A percentile compares a stretch with the other conserved stretches of the same genome.
These are phyloP conservation scores for Arabidopsis thaliana DNA, from an alignment of 345 rosid species.

Conservation along the genomic window TAIR10.1 NC_003074.8:6791501-6792000, in stretches of 20 bases:
- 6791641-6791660: conserved; percentile 95
- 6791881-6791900: conserved; percentile 87
- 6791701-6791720: conserved; percentile 78
- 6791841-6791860: conserved; percentile 97
- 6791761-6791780: conserved; percentile 80
- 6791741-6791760: conserved; percentile 86
- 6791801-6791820: conserved; percentile 92
- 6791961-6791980: conserved; percentile 66
- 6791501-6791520: background rate
- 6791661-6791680: conserved; percentile 80
- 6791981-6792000: conserved; percentile 81
- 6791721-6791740: conserved; percentile 59
- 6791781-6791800: conserved; percentile 71
- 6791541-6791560: conserved; percentile 86
- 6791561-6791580: conserved; percentile 97
- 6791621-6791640: conserved; percentile 95
- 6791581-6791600: conserved; percentile 92
- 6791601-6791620: conserved; percentile 94
- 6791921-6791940: conserved; percentile 74
- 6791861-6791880: conserved; percentile 97
- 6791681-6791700: conserved; percentile 97
- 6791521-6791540: conserved; percentile 70
- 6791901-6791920: conserved; percentile 73
- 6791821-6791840: conserved; percentile 85
- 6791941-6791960: conserved; percentile 73